These are phyloP conservation scores for Bidens hawaiensis DNA, from an alignment of 140 eudicot species.

Conservation along the genomic window DNA sequence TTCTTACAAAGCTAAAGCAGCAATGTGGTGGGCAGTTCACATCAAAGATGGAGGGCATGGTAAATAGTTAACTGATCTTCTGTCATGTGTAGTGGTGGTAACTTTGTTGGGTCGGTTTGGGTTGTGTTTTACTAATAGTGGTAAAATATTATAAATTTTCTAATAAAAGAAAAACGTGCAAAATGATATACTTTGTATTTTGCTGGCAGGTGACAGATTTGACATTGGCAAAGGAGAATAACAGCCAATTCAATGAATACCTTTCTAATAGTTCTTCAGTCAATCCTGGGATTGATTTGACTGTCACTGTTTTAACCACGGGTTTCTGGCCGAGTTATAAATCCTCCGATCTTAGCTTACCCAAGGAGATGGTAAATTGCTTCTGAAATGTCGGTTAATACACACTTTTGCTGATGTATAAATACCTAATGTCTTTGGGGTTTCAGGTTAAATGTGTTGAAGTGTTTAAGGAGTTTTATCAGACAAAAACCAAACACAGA, in stretches of 20 bases:
- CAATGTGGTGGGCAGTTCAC: conserved; percentile 80
- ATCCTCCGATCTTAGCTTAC: conserved; percentile 57
- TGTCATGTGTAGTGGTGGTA: not conserved
- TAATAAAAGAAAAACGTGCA: too few species aligned
- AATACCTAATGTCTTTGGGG: not conserved
- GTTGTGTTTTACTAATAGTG: too few species aligned
- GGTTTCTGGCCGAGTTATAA: conserved; percentile 75
- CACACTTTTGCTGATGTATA: not conserved
- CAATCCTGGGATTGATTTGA: conserved; percentile 55
- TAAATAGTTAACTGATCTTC: too few species aligned
- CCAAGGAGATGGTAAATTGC: conserved; percentile 56
- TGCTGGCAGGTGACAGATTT: conserved; percentile 53
- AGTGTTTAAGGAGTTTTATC: conserved; percentile 59
- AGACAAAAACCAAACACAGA: conserved; percentile 51
- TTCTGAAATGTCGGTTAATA: conserved; percentile 2
- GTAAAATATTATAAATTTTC: too few species aligned
- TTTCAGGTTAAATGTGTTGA: conserved; percentile 68
- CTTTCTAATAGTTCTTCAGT: conserved; percentile 27
- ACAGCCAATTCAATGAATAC: conserved; percentile 44
- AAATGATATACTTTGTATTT: conserved; percentile 10
- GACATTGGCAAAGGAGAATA: too few species aligned
- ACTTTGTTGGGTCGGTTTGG: too few species aligned
- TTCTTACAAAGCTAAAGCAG: conserved; percentile 65
- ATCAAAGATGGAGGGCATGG: conserved; percentile 90
- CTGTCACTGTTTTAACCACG: too few species aligned